Percentiles rank a stretch among this genome's conserved stretches.
These are phyloP conservation scores for Aphanocladium album DNA, from an alignment of 2,329 filamentous ascomycete genomes.

Conservation along the genomic window DNA sequence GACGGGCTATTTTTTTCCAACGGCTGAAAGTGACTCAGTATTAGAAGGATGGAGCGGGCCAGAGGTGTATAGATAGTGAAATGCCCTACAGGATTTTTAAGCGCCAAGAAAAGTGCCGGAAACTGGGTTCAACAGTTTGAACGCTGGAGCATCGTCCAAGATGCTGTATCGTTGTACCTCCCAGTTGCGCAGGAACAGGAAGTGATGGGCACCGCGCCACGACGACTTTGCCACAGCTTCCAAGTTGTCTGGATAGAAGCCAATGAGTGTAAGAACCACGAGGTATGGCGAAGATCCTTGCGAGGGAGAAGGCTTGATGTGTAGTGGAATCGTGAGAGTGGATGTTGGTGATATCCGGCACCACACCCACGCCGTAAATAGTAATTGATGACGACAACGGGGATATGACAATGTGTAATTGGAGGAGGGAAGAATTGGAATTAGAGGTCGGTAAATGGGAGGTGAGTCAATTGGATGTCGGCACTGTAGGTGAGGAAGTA, in stretches of 20 bases:
- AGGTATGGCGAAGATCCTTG: not conserved
- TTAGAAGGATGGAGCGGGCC: not conserved
- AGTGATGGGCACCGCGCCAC: not conserved
- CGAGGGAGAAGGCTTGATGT: not conserved
- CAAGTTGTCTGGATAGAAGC: not conserved
- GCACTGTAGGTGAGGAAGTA: slow-evolving; percentile 1
- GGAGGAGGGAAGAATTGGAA: not conserved
- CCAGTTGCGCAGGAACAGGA: not conserved
- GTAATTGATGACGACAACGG: not conserved
- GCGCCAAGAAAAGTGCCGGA: not conserved
- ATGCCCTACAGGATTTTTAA: not conserved
- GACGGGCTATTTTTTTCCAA: not conserved
- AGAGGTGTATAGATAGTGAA: not conserved
- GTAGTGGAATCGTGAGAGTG: not conserved
- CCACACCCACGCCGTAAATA: not conserved
- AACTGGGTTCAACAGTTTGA: not conserved
- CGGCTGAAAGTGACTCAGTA: not conserved
- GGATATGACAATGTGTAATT: not conserved
- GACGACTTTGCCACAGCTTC: slow-evolving; percentile 9
- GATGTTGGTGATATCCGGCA: not conserved
- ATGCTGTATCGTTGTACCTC: not conserved
- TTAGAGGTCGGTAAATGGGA: not conserved
- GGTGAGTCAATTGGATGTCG: slow-evolving; percentile 3
- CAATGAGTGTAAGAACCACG: not conserved
- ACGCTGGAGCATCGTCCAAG: not conserved